Percentiles rank a stretch among this genome's conserved stretches.
phyloP scores from a whole-genome alignment of 2,329 filamentous ascomycete species.

The Aurifilum marmelostoma region DNA sequence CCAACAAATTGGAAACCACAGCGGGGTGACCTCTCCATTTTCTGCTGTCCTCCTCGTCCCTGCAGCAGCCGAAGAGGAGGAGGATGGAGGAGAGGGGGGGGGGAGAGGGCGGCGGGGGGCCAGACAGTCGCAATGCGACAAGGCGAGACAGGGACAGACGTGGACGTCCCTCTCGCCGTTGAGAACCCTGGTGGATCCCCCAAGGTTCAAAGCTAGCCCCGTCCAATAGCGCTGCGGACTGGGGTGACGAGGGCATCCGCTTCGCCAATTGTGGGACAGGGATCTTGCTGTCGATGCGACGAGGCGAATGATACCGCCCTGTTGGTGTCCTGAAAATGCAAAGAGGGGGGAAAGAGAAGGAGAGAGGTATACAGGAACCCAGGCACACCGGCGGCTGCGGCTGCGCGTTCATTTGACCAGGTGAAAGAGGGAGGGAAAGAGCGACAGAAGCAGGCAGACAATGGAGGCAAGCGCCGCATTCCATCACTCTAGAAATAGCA shows the following conservation, averaged over 20 bases:
- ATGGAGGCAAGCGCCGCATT: neutral
- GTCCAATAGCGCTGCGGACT: conserved; percentile 31
- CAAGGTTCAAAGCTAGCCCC: conserved; percentile 19
- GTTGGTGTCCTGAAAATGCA: neutral
- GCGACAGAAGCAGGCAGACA: neutral
- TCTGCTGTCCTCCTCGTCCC: too few species aligned
- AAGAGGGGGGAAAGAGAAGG: neutral
- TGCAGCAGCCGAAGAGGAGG: neutral
- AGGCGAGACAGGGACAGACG: conserved; percentile 21
- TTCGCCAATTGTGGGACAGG: conserved; percentile 30
- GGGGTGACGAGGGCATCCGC: conserved; percentile 19
- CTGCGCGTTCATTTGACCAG: neutral
- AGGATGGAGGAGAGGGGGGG: neutral
- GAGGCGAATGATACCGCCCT: neutral
- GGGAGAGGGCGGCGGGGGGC: neutral
- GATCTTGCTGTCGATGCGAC: conserved; percentile 25
- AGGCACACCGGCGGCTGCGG: neutral
- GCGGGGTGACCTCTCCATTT: neutral
- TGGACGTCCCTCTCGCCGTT: conserved; percentile 18
- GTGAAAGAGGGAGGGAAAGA: neutral
- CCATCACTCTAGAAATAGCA: conserved; percentile 4
- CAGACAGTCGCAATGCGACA: conserved; percentile 17
- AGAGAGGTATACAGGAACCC: neutral
- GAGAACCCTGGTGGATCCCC: conserved; percentile 12
- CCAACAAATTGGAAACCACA: conserved; percentile 2